Conservation (phyloP, 768 basidiomycete genomes). For the Boletus patriciae region DNA sequence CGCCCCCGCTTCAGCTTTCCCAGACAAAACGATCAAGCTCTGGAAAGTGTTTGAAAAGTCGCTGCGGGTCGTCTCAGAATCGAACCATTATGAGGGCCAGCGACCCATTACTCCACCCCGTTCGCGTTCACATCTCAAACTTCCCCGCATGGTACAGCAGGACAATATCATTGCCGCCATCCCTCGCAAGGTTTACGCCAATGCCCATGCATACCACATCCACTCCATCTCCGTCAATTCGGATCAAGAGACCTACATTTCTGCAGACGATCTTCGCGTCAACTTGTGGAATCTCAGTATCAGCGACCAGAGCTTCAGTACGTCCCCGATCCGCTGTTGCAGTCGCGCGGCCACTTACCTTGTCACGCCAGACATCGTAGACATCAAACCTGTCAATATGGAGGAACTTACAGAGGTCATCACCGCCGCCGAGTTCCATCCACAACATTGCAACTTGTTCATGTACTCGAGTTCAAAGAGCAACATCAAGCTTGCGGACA, state of each 20-base stretch:
- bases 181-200: slow-evolving; percentile 97
- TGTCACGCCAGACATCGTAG: slow-evolving; percentile 81
- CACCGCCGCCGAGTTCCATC: slow-evolving; percentile 99
- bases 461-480: slow-evolving; percentile 99
- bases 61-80: slow-evolving; percentile 93
- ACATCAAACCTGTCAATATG: slow-evolving; percentile 99
- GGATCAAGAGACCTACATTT: slow-evolving; percentile 99
- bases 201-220: slow-evolving; percentile 99
- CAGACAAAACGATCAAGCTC: slow-evolving; percentile 99
- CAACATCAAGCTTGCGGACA: slow-evolving; percentile 99
- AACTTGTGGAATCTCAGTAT: slow-evolving; percentile 99
- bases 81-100: slow-evolving; percentile 86
- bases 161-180: slow-evolving; percentile 99
- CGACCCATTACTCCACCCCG: slow-evolving; percentile 65
- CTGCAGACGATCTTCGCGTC: slow-evolving; percentile 96
- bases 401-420: slow-evolving; percentile 99
- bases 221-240: slow-evolving; percentile 99
- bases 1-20: neutral
- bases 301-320: slow-evolving; percentile 98
- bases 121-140: slow-evolving; percentile 59
- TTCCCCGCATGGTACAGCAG: slow-evolving; percentile 91
- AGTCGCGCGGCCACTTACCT: slow-evolving; percentile 5
- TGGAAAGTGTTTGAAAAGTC: slow-evolving; percentile 99
- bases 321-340: slow-evolving; percentile 36
- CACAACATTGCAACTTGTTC: slow-evolving; percentile 95